These are phyloP conservation scores for Heterococcus sp. DNA, from an alignment of 108 stramenopile genomes.

Conservation along the genomic window DNA sequence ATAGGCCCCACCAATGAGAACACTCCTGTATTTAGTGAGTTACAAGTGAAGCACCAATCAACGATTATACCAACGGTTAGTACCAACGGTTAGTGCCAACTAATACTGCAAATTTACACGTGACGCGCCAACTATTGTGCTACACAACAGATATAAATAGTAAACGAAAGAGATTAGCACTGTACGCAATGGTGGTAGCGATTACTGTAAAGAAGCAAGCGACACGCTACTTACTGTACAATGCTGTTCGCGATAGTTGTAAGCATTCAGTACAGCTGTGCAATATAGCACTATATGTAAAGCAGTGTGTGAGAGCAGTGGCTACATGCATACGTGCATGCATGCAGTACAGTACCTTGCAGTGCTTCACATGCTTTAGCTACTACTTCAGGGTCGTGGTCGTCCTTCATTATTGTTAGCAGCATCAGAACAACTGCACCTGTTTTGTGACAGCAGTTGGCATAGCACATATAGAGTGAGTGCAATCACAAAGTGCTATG, in stretches of 20 bases:
- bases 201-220: background rate
- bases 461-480: no score
- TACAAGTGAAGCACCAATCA: background rate
- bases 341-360: background rate
- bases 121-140: background rate
- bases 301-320: background rate
- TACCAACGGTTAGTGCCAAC: background rate
- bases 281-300: background rate
- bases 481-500: no score
- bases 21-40: background rate
- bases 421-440: slow-evolving; percentile 73
- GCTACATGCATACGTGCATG: background rate
- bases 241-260: no score
- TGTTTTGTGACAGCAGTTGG: no score
- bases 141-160: background rate
- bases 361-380: background rate
- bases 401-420: slow-evolving; percentile 70
- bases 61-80: background rate
- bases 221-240: no score
- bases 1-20: background rate
- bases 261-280: no score
- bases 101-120: background rate
- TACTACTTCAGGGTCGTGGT: slow-evolving; percentile 63
- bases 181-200: no score
- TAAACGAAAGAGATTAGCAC: no score